Evolutionary conservation across 2,329 filamentous ascomycete species (phyloP).

Genomic region (Pyrenophora graminea): DNA sequence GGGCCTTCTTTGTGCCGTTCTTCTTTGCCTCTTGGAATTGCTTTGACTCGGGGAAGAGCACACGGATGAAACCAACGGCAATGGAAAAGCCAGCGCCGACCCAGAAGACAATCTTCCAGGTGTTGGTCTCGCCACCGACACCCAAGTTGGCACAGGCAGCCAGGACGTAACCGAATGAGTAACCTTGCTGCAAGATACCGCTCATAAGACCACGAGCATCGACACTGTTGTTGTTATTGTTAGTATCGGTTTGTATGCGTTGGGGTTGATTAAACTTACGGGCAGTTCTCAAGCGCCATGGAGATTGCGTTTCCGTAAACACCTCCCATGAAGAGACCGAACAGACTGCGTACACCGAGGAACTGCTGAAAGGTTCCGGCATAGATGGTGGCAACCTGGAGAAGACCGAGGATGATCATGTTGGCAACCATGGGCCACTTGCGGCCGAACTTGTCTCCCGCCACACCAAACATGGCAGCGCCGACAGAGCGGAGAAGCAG

Average conservation of each 20-base stretch:
- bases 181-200: slow-evolving; percentile 81
- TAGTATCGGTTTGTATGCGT: slow-evolving; percentile 18
- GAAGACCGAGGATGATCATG: slow-evolving; percentile 70
- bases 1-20: slow-evolving; percentile 56
- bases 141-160: slow-evolving; percentile 76
- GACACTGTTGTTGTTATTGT: slow-evolving; percentile 27
- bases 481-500: slow-evolving; percentile 75
- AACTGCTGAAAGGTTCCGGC: slow-evolving; percentile 72
- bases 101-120: slow-evolving; percentile 79
- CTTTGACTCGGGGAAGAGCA: slow-evolving; percentile 72
- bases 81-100: slow-evolving; percentile 70
- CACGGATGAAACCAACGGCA: slow-evolving; percentile 67
- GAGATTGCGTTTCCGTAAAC: slow-evolving; percentile 79
- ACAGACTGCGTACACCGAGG: slow-evolving; percentile 72
- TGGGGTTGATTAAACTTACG: slow-evolving; percentile 49
- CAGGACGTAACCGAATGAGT: slow-evolving; percentile 78
- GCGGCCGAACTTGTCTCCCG: slow-evolving; percentile 77
- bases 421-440: slow-evolving; percentile 85
- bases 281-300: slow-evolving; percentile 77
- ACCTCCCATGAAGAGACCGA: slow-evolving; percentile 80
- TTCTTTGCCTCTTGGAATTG: slow-evolving; percentile 74
- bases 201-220: slow-evolving; percentile 79
- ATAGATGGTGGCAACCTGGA: slow-evolving; percentile 81
- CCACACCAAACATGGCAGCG: slow-evolving; percentile 74
- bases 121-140: slow-evolving; percentile 65